Conservation (phyloP, 2,329 filamentous ascomycete genomes). For the Coniochaeta sp. region DNA sequence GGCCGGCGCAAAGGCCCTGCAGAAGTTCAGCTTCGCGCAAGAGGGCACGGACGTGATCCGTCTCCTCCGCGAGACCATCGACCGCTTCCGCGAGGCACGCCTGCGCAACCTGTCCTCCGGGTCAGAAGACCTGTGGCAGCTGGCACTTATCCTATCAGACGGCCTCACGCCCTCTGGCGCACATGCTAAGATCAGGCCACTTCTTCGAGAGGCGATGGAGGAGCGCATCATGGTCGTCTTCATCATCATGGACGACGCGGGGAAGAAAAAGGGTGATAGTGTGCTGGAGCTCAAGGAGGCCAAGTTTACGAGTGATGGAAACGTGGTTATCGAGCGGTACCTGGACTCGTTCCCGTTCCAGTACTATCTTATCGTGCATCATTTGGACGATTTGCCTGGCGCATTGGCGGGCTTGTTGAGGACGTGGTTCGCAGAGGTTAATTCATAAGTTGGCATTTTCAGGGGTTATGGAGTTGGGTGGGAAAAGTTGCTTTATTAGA, state of each 20-base stretch:
- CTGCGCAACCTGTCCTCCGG: conserved; percentile 35
- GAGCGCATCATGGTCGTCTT: conserved; percentile 98
- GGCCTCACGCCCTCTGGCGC: conserved; percentile 77
- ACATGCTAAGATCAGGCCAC: conserved; percentile 72
- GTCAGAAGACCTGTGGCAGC: conserved; percentile 78
- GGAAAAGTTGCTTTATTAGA: neutral
- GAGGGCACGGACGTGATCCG: conserved; percentile 77
- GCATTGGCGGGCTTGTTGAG: conserved; percentile 82
- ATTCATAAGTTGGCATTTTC: conserved; percentile 21
- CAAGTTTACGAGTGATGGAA: conserved; percentile 58
- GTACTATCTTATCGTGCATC: conserved; percentile 91
- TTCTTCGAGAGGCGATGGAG: conserved; percentile 82
- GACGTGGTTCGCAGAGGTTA: conserved; percentile 85
- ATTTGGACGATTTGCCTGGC: conserved; percentile 82
- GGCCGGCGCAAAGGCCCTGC: conserved; percentile 75
- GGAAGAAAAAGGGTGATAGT: conserved; percentile 43
- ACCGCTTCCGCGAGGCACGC: conserved; percentile 72
- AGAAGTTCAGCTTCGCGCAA: conserved; percentile 79
- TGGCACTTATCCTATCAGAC: conserved; percentile 88
- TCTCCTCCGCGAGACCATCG: conserved; percentile 69
- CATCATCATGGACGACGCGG: conserved; percentile 76
- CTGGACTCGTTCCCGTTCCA: conserved; percentile 94
- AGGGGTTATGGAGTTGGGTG: neutral
- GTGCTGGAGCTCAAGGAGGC: conserved; percentile 88
- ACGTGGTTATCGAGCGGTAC: conserved; percentile 80